Evolutionary conservation across 2,329 filamentous ascomycete species (phyloP), one percentile per base, ranked within the genome.

Genomic region (Phaeophleospora eucalypticola): DNA sequence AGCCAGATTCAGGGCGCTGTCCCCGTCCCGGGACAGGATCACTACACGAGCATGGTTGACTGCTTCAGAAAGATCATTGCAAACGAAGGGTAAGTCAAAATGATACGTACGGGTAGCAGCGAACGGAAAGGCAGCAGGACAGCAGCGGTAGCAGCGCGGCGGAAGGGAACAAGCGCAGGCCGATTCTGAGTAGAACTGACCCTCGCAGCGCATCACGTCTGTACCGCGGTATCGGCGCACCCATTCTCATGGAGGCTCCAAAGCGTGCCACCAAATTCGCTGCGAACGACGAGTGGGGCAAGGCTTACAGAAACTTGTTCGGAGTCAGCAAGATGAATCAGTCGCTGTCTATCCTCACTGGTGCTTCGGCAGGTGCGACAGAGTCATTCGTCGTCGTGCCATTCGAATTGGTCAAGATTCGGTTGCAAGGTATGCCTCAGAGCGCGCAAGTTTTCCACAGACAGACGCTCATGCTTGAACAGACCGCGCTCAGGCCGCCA

Each of bases 371-470:
- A 50, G 93, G 93, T 68, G 93, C 91, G 29, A 97, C 91, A 48
- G 93, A 98, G 73, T 79, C 91, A 43, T 93, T 98, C 67, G 90
- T 97, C 58, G 93, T 98, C 51, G 93, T 98, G 24, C 93, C 93
- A 41, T 98, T 98, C 69, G 93, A 96, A 77, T 82, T 96, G 49
- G 86, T 98, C 78, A 98, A 98, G 81, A 98, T 98, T 67, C 85
- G 93, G 58, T 80, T 98, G 38, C 93, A 98, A 71, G 62, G 61
- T 64, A 35, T 50, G 57, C 10, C 18, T 10, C 34, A n/a, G 4
- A 19, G 19, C 14, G 18, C 15, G 37, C n/a, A 12, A 10, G n/a
- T 10, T 36, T 12, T 18, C 19, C 17, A 29, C 16, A 18, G 8
- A 10, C 17, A 3, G 16, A 18, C 6, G 14, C 49, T 56, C 15